These are phyloP conservation scores for Aspergillus haitiensis DNA, from an alignment of 495 filamentous ascomycete genomes.

Conservation along the genomic window DNA sequence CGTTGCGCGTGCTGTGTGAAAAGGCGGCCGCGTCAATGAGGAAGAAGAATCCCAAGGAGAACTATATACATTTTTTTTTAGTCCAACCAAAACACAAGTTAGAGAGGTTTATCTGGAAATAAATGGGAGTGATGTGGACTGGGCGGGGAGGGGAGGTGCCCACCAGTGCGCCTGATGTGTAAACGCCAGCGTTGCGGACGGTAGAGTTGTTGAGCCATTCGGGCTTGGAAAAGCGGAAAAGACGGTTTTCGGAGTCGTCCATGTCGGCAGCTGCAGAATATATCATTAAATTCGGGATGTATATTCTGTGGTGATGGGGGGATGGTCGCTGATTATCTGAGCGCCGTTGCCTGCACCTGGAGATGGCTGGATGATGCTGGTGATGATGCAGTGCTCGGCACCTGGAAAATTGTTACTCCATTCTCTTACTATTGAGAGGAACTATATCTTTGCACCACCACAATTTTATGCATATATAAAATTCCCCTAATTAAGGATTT, in stretches of 20 bases:
- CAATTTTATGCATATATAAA: neutral
- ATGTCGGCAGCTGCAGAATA: slow-evolving; percentile 42
- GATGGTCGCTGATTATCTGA: slow-evolving; percentile 11
- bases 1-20: slow-evolving; percentile 77
- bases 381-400: slow-evolving; percentile 26
- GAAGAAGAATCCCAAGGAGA: slow-evolving; percentile 95
- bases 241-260: slow-evolving; percentile 59
- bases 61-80: slow-evolving; percentile 52
- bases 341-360: slow-evolving; percentile 9
- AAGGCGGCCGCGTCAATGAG: slow-evolving; percentile 89
- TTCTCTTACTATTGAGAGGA: neutral
- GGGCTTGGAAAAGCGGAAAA: slow-evolving; percentile 77
- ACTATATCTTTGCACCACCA: neutral
- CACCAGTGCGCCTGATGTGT: slow-evolving; percentile 83
- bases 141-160: slow-evolving; percentile 28
- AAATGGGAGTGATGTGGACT: neutral
- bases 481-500: neutral
- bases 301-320: neutral
- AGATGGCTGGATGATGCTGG: slow-evolving; percentile 19
- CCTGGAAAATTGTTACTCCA: slow-evolving; percentile 26
- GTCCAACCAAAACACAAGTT: too few species aligned
- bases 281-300: neutral
- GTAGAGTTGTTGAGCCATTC: slow-evolving; percentile 89
- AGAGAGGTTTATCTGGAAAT: slow-evolving; percentile 4
- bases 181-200: slow-evolving; percentile 81